Conservation (phyloP, 306 rosid genomes). For the Begonia fuchsioides region DNA sequence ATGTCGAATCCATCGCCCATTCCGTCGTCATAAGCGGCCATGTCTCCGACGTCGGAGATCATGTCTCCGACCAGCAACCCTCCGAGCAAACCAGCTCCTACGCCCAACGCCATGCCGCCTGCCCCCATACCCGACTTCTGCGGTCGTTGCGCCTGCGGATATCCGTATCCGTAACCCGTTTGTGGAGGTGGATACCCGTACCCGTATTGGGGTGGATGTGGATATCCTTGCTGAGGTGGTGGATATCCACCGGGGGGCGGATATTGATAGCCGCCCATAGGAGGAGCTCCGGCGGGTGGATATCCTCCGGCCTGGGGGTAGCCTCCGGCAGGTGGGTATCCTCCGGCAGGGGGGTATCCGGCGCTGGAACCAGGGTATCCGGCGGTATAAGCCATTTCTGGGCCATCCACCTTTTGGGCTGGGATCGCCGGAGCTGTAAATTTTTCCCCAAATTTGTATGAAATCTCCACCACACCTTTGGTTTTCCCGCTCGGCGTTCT, state of each 20-base stretch:
- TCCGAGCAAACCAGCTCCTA: constrained; percentile 37
- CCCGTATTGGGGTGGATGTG: constrained; percentile 3
- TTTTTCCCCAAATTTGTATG: constrained; percentile 24
- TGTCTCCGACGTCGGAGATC: constrained; percentile 17
- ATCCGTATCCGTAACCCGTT: constrained; percentile 9
- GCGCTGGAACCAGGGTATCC: constrained; percentile 11
- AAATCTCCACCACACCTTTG: constrained; percentile 15
- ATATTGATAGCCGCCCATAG: not conserved
- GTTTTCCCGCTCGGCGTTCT: constrained; percentile 9
- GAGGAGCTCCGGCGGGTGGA: too few species aligned
- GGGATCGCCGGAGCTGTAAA: constrained; percentile 7
- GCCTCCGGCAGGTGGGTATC: too few species aligned
- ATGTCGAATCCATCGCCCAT: constrained; percentile 16
- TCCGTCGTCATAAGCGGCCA: not conserved
- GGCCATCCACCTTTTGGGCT: not conserved
- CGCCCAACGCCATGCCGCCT: constrained; percentile 22
- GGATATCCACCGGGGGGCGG: constrained; percentile 3
- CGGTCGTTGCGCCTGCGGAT: constrained; percentile 7
- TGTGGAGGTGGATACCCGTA: constrained; percentile 13
- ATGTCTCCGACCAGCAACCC: constrained; percentile 37
- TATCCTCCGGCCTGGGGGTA: too few species aligned
- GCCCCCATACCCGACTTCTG: constrained; percentile 18
- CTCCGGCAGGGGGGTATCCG: constrained; percentile 8
- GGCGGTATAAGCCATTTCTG: constrained; percentile 15
- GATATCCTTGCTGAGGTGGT: not conserved